Evolutionary conservation across 805 yeast species (phyloP).

Genomic region (Diddensiella caesifluorescens): DNA sequence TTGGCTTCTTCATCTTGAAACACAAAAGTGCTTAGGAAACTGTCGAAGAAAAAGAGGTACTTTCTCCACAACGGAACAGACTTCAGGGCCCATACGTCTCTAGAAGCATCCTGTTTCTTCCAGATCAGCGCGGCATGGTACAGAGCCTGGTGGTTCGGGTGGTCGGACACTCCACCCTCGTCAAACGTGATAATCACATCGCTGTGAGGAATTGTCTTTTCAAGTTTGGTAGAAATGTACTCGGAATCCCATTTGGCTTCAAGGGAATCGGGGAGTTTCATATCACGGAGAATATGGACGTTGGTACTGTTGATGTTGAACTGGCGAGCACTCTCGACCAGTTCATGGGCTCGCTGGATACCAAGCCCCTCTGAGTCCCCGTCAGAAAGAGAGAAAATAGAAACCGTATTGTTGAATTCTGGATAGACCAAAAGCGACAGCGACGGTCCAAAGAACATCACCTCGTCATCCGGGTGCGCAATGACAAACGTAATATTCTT

Average conservation of each 20-base stretch:
- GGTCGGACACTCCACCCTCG: slow-evolving; percentile 72
- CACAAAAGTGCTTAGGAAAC: slow-evolving; percentile 24
- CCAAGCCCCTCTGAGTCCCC: slow-evolving; percentile 82
- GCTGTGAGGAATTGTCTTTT: slow-evolving; percentile 22
- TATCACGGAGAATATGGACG: slow-evolving; percentile 44
- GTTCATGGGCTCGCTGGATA: slow-evolving; percentile 51
- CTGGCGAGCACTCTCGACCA: slow-evolving; percentile 47
- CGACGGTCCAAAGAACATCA: slow-evolving; percentile 92
- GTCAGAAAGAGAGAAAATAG: slow-evolving; percentile 63
- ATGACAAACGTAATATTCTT: slow-evolving; percentile 44
- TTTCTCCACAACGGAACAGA: slow-evolving; percentile 35
- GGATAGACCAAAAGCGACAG: slow-evolving; percentile 47
- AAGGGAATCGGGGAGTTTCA: slow-evolving; percentile 64
- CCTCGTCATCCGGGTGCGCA: slow-evolving; percentile 98
- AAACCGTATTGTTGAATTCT: slow-evolving; percentile 45
- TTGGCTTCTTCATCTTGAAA: slow-evolving; percentile 10
- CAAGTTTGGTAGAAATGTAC: slow-evolving; percentile 38
- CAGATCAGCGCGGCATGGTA: slow-evolving; percentile 22
- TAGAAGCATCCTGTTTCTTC: slow-evolving; percentile 8
- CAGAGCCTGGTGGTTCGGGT: slow-evolving; percentile 66
- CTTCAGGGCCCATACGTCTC: slow-evolving; percentile 28
- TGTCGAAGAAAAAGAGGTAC: slow-evolving; percentile 33
- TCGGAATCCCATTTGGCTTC: slow-evolving; percentile 54
- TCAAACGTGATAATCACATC: slow-evolving; percentile 71
- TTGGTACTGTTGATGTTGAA: slow-evolving; percentile 33